Conservation (phyloP, 1,284 basidiomycete genomes). For the Rhodotorula sp. region DNA sequence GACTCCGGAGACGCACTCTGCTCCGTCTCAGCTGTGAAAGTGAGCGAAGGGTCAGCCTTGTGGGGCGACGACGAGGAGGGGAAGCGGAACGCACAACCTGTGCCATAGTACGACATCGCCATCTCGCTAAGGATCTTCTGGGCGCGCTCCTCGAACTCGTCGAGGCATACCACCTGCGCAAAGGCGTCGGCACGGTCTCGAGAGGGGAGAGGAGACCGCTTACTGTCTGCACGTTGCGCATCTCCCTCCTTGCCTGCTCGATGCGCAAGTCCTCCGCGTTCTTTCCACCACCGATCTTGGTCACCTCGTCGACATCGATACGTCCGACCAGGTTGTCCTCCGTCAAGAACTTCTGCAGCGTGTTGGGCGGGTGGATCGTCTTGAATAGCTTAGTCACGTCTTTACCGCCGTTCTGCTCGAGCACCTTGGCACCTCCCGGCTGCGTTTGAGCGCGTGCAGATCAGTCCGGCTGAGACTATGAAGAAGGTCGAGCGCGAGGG, state of each 20-base stretch:
- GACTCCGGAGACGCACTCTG: constrained; percentile 11
- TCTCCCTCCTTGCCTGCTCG: constrained; percentile 9
- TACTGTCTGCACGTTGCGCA: constrained; percentile 20
- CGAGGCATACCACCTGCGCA: constrained; percentile 19
- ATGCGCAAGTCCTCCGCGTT: constrained; percentile 17
- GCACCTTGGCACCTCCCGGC: constrained; percentile 26
- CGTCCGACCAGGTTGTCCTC: constrained; percentile 22
- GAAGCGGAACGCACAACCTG: constrained; percentile 20
- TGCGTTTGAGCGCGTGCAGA: neutral
- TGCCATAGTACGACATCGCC: constrained; percentile 34
- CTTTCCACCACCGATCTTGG: constrained; percentile 19
- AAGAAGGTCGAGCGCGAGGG: rapidly evolving
- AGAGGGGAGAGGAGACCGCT: constrained; percentile 24
- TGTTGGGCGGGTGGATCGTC: constrained; percentile 5
- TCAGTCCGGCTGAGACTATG: too few relatives aligned
- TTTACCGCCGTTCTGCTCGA: constrained; percentile 24
- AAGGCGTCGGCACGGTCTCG: neutral
- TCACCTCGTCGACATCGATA: constrained; percentile 20
- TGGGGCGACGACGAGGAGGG: constrained; percentile 10
- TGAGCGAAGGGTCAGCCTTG: constrained; percentile 34
- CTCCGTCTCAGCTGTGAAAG: constrained; percentile 42
- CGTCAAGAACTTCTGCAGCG: constrained; percentile 5
- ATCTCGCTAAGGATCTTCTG: constrained; percentile 36
- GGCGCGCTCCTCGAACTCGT: constrained; percentile 35
- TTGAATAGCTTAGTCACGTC: constrained; percentile 24